Evolutionary conservation across 306 rosid species (phyloP), one percentile per base, ranked within the genome.

Genomic region (Cicer arietinum): DNA sequence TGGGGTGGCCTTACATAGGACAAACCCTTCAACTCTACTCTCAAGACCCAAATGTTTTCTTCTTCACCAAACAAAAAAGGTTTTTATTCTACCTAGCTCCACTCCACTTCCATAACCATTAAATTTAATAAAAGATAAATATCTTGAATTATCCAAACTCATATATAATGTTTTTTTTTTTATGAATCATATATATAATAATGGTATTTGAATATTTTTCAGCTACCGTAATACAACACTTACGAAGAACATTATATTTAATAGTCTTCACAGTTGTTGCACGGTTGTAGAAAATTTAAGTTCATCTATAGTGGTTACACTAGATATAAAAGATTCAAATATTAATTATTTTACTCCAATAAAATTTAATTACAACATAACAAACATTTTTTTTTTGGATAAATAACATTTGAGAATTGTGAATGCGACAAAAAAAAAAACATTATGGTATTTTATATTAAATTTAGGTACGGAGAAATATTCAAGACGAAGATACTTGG

Each of bases 1-100:
- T 90, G 88, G 97, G 99, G 7, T 94, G 97, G 97, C 99, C 99
- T 1, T 80, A 85, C 85, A 72, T 90, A 22, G 99, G 99, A 71
- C 95, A 94, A 47, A 94, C 97, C 65, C 87, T 89, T 42, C 96
- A 85, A 79, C 85, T 94, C 59, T 90, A 94, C 65, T 87, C 97
- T 43, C 92, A 86, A 73, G 78, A 92, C 69, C 96, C 97, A 1
- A 90, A 85, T 56, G 54, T 78, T 22, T 94, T 89, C 90, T 94
- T 91, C 60, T 78, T 85, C 52, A 10, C 82, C 83, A 90, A 88
- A 77, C 96, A 91, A 70, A 87, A 84, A 81, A 90, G 96, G 98
- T 93, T 44, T 2, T 30, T 25, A 10, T 17, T 2, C 13, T n/a
- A 48, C 7, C 50, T 65, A 64, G 8, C 17, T 37, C 9, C 30